A percentile compares a stretch with the other conserved stretches of the same genome.
phyloP scores from a whole-genome alignment of 139 green algal species.

The Auxenochlorella pyrenoidosa region DNA sequence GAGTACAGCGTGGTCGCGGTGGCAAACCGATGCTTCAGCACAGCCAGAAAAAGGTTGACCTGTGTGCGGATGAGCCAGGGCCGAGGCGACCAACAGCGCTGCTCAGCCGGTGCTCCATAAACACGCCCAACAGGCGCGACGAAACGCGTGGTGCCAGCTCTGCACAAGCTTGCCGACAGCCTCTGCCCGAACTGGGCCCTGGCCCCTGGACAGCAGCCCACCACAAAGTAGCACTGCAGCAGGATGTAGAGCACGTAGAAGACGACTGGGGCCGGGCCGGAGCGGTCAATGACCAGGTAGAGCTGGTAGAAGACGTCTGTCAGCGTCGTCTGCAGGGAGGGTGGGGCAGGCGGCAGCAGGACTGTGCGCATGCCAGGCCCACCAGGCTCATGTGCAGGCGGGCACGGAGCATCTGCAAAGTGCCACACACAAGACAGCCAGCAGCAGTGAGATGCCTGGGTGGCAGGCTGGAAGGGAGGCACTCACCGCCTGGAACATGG shows the following conservation, averaged over 20 bases:
- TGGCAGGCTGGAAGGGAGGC: no score
- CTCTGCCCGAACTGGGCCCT: background rate
- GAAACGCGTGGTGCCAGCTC: no score
- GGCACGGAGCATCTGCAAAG: no score
- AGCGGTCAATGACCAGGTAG: slow-evolving; percentile 58
- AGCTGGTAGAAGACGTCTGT: slow-evolving; percentile 69
- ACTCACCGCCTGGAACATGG: slow-evolving; percentile 62
- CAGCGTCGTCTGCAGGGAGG: slow-evolving; percentile 8
- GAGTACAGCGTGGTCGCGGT: slow-evolving; percentile 75
- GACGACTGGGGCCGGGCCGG: slow-evolving; percentile 44
- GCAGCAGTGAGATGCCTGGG: no score
- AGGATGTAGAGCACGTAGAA: slow-evolving; percentile 77
- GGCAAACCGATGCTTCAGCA: slow-evolving; percentile 87
- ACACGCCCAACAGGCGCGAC: no score
- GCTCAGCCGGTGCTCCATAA: no score
- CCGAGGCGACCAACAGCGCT: no score
- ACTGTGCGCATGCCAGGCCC: no score
- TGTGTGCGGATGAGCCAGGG: slow-evolving; percentile 35
- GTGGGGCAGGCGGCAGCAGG: no score
- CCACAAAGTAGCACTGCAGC: slow-evolving; percentile 79
- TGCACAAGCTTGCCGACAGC: no score
- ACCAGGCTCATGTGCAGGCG: no score
- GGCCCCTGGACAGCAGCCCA: slow-evolving; percentile 45
- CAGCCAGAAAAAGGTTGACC: slow-evolving; percentile 86
- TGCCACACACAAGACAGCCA: no score